phyloP scores from a whole-genome alignment of 2,329 filamentous ascomycete genomes.

The Colletotrichum sp. region DNA sequence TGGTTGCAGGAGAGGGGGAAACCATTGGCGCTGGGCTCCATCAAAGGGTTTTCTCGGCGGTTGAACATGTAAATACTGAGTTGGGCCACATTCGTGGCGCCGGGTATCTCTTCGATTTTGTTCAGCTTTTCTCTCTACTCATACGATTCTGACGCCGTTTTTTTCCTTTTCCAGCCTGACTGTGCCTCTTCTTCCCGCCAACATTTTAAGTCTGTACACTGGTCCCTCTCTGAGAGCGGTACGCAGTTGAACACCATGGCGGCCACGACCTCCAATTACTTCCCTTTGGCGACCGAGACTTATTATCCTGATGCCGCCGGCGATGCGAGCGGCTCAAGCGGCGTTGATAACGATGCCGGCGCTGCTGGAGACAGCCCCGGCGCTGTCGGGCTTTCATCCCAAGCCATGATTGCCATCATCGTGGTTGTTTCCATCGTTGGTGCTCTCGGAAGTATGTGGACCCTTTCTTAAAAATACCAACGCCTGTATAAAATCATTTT shows the following conservation, averaged over 20 bases:
- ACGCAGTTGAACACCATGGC: conserved; percentile 37
- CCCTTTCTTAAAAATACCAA: background rate
- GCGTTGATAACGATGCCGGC: conserved; percentile 61
- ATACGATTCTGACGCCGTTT: conserved; percentile 17
- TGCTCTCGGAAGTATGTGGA: conserved; percentile 69
- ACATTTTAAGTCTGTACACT: background rate
- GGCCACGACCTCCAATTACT: conserved; percentile 38
- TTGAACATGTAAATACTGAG: conserved; percentile 19
- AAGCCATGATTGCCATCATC: conserved; percentile 76
- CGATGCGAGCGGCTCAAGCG: conserved; percentile 37
- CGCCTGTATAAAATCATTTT: background rate
- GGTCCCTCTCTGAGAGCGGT: background rate
- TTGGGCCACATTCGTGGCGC: conserved; percentile 21
- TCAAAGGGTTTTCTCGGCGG: background rate
- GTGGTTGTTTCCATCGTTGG: conserved; percentile 71
- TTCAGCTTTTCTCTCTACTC: conserved; percentile 18
- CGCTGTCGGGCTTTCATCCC: conserved; percentile 68
- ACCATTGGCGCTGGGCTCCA: background rate
- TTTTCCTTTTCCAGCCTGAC: background rate
- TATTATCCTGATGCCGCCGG: conserved; percentile 37
- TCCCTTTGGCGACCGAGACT: conserved; percentile 48
- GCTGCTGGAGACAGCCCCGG: conserved; percentile 67
- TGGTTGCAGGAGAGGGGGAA: background rate
- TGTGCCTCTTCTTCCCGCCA: background rate
- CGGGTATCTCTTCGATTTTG: conserved; percentile 23